Evolutionary conservation across 352 stramenopile genomes (phyloP), one percentile per base, ranked within the genome.

Genomic region (Achlya hypogyna): DNA sequence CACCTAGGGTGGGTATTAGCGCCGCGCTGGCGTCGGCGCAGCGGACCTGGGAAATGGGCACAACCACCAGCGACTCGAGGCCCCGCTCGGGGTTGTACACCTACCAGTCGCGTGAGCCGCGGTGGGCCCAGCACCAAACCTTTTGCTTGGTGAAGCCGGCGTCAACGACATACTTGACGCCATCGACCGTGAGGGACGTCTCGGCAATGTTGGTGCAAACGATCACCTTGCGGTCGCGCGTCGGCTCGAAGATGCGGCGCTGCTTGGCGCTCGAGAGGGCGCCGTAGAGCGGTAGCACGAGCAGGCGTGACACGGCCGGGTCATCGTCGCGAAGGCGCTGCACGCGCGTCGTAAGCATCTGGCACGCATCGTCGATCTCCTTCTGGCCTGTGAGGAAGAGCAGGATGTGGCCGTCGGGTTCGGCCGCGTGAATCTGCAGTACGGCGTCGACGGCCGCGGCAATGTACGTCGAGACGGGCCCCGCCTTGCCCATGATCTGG

Each of bases 141-240:
- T 99, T 99, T 78, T 99, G 81, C 75, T 96, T 95, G 22, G 75
- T 86, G 60, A 95, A 92, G 42, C 84, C 81, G 38, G 72, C 79
- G 74, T 93, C 83, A 28, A 93, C 75, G 12, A 92, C 84, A 69
- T 83, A 93, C 31, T 75, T 75, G 31, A 98, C 89, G 59, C 98
- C 96, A 31, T 97, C 93, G 63, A 99, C 98, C n/a, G 97, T 99
- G 49, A 99, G 87, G n/a, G 92, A 98, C 8, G 95, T 98, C 79
- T 98, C 91, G 6, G 93, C 92, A 64, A 98, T 97, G 70, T 97
- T 98, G 12, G 93, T 98, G 32, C 88, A 83, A 14, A 94, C 81
- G 56, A 94, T 84, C 25, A 92, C 75, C 63, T 92, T 98, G 45
- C 95, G 84, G 1, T 84, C 79, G 40, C 87, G 75, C 5, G 76